A percentile compares a stretch with the other conserved stretches of the same genome.
Conservation (phyloP, 176 grass and related monocot species). For the Aegilops umbellulata region DNA sequence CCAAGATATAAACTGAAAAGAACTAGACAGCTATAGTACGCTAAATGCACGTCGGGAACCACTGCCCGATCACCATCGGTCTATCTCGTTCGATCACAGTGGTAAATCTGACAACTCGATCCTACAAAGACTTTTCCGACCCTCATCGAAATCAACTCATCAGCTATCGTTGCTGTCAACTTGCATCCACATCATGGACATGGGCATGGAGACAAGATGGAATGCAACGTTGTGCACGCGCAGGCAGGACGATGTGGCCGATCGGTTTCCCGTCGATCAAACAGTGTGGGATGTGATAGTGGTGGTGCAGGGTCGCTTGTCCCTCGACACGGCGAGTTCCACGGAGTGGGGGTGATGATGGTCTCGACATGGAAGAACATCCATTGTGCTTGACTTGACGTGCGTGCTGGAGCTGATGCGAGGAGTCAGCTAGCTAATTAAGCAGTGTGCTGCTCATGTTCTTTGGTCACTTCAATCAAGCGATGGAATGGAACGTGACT, state of each 20-base stretch:
- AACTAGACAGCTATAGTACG: not conserved
- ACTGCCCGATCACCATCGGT: not conserved
- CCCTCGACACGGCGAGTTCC: not conserved
- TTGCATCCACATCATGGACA: too few species aligned
- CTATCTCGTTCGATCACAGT: not conserved
- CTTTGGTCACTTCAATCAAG: not conserved
- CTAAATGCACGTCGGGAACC: not conserved
- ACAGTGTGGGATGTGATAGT: not conserved
- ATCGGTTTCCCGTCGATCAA: not conserved
- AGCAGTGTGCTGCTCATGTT: not conserved
- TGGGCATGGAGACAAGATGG: too few species aligned
- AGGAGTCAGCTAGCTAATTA: not conserved
- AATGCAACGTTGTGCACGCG: slow-evolving; percentile 10
- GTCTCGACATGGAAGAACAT: not conserved
- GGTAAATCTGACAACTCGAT: not conserved
- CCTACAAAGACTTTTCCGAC: too few species aligned
- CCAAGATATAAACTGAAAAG: not conserved
- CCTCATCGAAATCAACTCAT: too few species aligned
- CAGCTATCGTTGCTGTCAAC: too few species aligned
- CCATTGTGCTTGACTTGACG: not conserved
- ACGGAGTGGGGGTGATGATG: not conserved
- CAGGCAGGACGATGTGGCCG: slow-evolving; percentile 5
- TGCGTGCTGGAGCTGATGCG: slow-evolving; percentile 29
- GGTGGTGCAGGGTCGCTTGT: not conserved
- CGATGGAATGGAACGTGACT: not conserved